Conservation (phyloP, 2,329 filamentous ascomycete species). For the Neofusicoccum umdonicola region DNA sequence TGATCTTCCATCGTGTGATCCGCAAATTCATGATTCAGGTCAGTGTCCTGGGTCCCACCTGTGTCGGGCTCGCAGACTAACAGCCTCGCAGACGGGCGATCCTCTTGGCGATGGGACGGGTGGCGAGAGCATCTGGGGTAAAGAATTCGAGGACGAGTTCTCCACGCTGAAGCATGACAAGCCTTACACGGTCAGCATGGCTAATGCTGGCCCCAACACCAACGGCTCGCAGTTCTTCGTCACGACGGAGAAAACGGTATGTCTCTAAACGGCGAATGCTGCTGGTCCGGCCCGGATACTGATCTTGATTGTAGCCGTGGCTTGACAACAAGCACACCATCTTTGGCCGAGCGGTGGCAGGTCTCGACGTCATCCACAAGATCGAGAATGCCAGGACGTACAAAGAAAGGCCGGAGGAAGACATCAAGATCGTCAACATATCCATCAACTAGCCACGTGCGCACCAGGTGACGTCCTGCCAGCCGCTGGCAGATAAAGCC, state of each 20-base stretch:
- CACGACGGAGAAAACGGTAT: slow-evolving; percentile 89
- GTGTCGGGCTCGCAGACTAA: not conserved
- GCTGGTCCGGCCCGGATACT: slow-evolving; percentile 24
- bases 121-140: slow-evolving; percentile 90
- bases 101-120: slow-evolving; percentile 86
- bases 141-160: slow-evolving; percentile 90
- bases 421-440: slow-evolving; percentile 96
- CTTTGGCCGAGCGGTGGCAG: slow-evolving; percentile 86
- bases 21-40: slow-evolving; percentile 92
- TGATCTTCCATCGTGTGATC: slow-evolving; percentile 96
- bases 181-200: slow-evolving; percentile 95
- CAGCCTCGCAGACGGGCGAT: slow-evolving; percentile 62
- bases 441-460: slow-evolving; percentile 26
- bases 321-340: slow-evolving; percentile 95
- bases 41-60: slow-evolving; percentile 40
- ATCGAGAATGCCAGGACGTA: slow-evolving; percentile 88
- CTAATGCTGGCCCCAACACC: slow-evolving; percentile 91
- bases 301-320: slow-evolving; percentile 62
- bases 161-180: slow-evolving; percentile 89
- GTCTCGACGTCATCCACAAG: slow-evolving; percentile 89
- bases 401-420: slow-evolving; percentile 92
- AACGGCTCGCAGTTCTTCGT: slow-evolving; percentile 99
- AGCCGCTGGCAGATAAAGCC: not conserved
- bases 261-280: slow-evolving; percentile 34
- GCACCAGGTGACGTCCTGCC: not conserved